Percentiles rank a stretch among this genome's conserved stretches.
Evolutionary conservation across 83 land plant species (phyloP).

Genomic region (Isoetes engelmannii): DNA sequence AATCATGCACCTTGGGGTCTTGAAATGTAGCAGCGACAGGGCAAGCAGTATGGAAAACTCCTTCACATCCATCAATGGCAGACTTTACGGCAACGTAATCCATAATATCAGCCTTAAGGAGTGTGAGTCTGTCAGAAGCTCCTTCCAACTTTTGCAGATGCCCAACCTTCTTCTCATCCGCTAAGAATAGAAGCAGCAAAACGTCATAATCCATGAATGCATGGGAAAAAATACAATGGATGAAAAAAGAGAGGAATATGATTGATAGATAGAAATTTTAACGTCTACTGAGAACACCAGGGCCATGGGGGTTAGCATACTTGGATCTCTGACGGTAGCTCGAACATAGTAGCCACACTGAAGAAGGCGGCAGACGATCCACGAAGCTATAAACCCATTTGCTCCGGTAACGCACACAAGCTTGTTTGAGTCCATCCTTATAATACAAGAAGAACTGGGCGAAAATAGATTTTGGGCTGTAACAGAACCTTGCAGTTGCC

Average conservation of each 20-base stretch:
- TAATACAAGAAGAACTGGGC: too few species aligned
- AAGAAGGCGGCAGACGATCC: slow-evolving; percentile 24
- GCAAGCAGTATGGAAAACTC: slow-evolving; percentile 38
- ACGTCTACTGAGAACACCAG: too few species aligned
- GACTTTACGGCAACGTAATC: slow-evolving; percentile 24
- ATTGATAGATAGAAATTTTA: too few species aligned
- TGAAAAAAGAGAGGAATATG: too few species aligned
- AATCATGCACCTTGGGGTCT: too few species aligned
- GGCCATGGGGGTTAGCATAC: slow-evolving; percentile 12
- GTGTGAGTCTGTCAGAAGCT: slow-evolving; percentile 24
- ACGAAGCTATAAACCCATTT: slow-evolving; percentile 29
- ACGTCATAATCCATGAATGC: too few species aligned
- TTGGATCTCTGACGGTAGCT: slow-evolving; percentile 34
- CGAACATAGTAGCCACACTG: slow-evolving; percentile 25
- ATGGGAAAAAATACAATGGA: too few species aligned
- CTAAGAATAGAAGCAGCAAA: too few species aligned
- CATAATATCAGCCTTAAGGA: slow-evolving; percentile 31
- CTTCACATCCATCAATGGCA: slow-evolving; percentile 34
- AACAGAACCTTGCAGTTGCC: too few species aligned
- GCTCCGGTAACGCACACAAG: slow-evolving; percentile 37
- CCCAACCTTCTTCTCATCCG: slow-evolving; percentile 22
- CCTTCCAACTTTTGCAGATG: slow-evolving; percentile 31
- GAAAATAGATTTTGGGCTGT: too few species aligned
- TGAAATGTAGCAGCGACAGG: too few species aligned
- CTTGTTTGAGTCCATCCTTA: too few species aligned